Conservation (phyloP, 306 rosid species). For the Cicer judaicum region DNA sequence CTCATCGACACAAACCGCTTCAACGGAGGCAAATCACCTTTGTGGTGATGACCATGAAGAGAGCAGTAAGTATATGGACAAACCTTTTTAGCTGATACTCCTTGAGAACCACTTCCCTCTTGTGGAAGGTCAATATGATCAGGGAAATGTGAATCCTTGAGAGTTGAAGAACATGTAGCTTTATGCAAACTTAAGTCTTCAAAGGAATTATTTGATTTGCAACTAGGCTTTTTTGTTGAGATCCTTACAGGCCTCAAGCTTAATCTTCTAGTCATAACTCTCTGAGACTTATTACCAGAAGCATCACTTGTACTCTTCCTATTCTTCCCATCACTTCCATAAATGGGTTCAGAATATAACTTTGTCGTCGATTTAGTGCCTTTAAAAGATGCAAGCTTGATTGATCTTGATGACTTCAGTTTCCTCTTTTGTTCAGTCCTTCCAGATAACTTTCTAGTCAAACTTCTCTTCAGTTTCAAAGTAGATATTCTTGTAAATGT, state of each 20-base stretch:
- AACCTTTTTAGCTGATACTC: constrained; percentile 47
- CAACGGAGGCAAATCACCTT: constrained; percentile 57
- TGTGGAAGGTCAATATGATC: constrained; percentile 45
- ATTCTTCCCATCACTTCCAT: constrained; percentile 39
- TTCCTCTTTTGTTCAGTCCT: constrained; percentile 53
- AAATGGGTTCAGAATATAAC: constrained; percentile 43
- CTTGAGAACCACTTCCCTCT: constrained; percentile 58
- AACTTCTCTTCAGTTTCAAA: constrained; percentile 57
- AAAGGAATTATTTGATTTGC: constrained; percentile 56
- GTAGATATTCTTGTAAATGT: constrained; percentile 61
- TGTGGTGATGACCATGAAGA: constrained; percentile 79
- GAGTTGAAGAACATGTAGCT: constrained; percentile 79
- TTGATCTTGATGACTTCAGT: constrained; percentile 54
- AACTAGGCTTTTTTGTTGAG: constrained; percentile 50
- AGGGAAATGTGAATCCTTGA: constrained; percentile 74
- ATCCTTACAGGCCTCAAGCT: constrained; percentile 68
- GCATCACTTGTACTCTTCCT: constrained; percentile 37
- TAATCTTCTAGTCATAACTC: constrained; percentile 55
- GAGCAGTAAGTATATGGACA: constrained; percentile 85
- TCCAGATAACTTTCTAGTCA: constrained; percentile 58
- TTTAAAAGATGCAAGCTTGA: constrained; percentile 41
- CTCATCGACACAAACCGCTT: constrained; percentile 74
- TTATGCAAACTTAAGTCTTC: constrained; percentile 56
- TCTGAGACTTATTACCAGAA: constrained; percentile 48
- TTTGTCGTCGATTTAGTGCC: constrained; percentile 44